Evolutionary conservation across 208 protist genomes (phyloP).

Genomic region (Vickermania ingenoplastis): DNA sequence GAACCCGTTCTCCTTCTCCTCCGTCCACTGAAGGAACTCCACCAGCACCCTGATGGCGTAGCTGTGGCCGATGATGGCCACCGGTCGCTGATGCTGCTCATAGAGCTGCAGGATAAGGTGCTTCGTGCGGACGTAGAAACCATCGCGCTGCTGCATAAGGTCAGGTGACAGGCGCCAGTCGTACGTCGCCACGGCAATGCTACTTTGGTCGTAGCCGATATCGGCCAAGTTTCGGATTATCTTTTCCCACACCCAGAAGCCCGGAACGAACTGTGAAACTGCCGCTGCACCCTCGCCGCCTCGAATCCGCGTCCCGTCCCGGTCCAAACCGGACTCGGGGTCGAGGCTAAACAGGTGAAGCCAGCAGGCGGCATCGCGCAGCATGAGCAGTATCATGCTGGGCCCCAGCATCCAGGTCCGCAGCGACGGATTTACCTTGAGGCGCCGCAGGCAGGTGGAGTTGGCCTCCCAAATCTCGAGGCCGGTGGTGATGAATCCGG

Average conservation of each 20-base stretch:
- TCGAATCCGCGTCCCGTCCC: conserved; percentile 67
- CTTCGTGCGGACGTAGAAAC: conserved; percentile 69
- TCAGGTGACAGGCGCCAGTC: conserved; percentile 85
- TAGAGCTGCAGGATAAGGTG: conserved; percentile 58
- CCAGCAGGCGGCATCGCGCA: conserved; percentile 68
- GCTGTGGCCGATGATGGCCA: conserved; percentile 84
- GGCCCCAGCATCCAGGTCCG: conserved; percentile 78
- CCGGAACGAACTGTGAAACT: conserved; percentile 85
- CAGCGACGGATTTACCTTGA: conserved; percentile 13
- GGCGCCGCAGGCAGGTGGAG: conserved; percentile 31
- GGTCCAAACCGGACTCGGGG: conserved; percentile 60
- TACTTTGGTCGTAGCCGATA: conserved; percentile 89
- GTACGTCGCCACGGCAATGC: conserved; percentile 80
- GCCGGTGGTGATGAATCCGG: conserved; percentile 79
- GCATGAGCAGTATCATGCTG: conserved; percentile 63
- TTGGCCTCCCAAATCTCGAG: conserved; percentile 78
- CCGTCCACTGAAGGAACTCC: conserved; percentile 84
- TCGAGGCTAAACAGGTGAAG: conserved; percentile 66
- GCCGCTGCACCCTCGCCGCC: conserved; percentile 70
- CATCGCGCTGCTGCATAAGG: conserved; percentile 68
- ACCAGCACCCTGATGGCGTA: conserved; percentile 75
- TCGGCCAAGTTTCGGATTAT: conserved; percentile 87
- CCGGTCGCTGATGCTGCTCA: conserved; percentile 54
- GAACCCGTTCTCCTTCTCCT: conserved; percentile 58
- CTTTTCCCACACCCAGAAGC: conserved; percentile 90